These are phyloP conservation scores for Nicotiana noctiflora DNA, from an alignment of 257 asterid species.

Conservation along the genomic window DNA sequence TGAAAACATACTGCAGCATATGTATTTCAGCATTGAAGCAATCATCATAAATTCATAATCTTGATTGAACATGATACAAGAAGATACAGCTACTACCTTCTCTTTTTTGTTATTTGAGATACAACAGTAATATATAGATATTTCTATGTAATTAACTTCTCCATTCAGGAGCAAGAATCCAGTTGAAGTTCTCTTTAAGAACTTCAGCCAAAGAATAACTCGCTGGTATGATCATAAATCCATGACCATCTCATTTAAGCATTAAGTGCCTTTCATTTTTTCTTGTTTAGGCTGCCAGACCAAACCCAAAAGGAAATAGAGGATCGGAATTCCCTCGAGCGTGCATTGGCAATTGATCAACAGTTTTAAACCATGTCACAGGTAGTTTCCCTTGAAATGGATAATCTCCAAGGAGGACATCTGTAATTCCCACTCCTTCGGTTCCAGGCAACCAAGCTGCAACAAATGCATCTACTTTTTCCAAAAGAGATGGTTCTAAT, in stretches of 20 bases:
- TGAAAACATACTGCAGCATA: slow-evolving; percentile 12
- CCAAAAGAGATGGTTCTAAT: slow-evolving; percentile 43
- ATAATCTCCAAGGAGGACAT: slow-evolving; percentile 71
- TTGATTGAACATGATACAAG: not conserved
- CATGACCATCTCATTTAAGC: not conserved
- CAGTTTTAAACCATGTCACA: slow-evolving; percentile 58
- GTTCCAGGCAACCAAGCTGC: slow-evolving; percentile 94
- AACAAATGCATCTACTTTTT: slow-evolving; percentile 55
- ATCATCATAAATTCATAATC: not conserved
- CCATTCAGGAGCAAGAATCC: slow-evolving; percentile 10
- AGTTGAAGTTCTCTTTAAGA: not conserved
- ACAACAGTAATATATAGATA: not conserved
- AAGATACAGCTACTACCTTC: not conserved
- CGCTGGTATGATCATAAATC: not conserved
- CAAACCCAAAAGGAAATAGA: slow-evolving; percentile 69
- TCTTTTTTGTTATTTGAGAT: not conserved
- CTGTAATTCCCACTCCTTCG: slow-evolving; percentile 63
- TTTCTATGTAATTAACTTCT: not conserved
- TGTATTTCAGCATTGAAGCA: slow-evolving; percentile 1
- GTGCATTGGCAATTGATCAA: slow-evolving; percentile 58
- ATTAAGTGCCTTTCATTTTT: not conserved
- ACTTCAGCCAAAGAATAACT: slow-evolving; percentile 3
- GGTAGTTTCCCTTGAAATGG: slow-evolving; percentile 73
- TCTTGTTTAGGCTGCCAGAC: slow-evolving; percentile 34
- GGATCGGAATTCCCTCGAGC: slow-evolving; percentile 44